Evolutionary conservation across 2,329 filamentous ascomycete species (phyloP), one percentile per base, ranked within the genome.

Genomic region (Ascochyta rabiei): DNA sequence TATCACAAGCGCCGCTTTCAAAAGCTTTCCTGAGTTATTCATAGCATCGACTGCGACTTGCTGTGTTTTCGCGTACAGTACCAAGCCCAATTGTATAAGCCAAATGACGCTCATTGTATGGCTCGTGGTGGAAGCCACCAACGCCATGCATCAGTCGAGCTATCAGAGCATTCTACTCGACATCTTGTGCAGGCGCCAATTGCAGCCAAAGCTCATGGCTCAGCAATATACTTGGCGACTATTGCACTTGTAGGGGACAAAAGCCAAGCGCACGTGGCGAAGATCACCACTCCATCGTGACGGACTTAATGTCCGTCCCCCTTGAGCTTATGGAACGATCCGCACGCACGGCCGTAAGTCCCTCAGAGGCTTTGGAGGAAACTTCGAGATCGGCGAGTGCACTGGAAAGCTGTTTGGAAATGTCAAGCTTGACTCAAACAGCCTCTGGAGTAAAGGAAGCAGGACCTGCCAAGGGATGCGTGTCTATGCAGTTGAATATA

Each of bases 1-100:
- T 23, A 19, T 56, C 21, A 45, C 63, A 26, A 61, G 63, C 19
- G 48, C 46, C 3, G 38, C 18, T 5, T 64, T 64, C 48, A 63
- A 63, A 45, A 44, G 51, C 24, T 47, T 62, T 7, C 61, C 56
- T 9, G 46, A 55, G 10, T 53, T 60, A 26, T 24, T 42, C 18
- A 41, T 61, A 10, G 47, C 18, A 10, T 6, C 50, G n/a, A 37
- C 46, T 7, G 18, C 12, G 15, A 40, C 35, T 28, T 37, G 46
- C 30, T 28, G 47, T 37, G 30, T 41, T 35, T 42, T 47, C 35
- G 30, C 37, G 6, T 45, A 46, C 18, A 21, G 19, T n/a, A 13
- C n/a, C 40, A n/a, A n/a, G 18, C 18, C 35, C 23, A 24, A 42
- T 6, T n/a, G 43, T 4, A 26, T 51, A 26, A n/a, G 60, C 18